Evolutionary conservation across 2,329 filamentous ascomycete genomes (phyloP).

Genomic region (Phyllosticta citribraziliensis): DNA sequence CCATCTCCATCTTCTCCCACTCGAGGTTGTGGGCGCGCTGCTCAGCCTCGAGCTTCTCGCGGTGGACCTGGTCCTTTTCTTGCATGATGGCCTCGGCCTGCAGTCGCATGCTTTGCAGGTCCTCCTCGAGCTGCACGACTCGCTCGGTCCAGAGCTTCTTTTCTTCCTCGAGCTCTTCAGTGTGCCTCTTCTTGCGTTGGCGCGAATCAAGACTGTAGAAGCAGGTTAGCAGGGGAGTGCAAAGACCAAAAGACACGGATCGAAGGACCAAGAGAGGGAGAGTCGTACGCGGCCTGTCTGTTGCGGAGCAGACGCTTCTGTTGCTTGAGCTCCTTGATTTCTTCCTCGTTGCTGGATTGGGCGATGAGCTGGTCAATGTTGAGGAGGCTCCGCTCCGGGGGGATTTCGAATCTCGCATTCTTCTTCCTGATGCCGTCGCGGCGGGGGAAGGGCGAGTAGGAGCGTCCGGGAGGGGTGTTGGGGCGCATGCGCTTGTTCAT

Average conservation of each 20-base stretch:
- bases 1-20: slow-evolving; percentile 85
- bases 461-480: slow-evolving; percentile 55
- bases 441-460: slow-evolving; percentile 63
- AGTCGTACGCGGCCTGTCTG: slow-evolving; percentile 80
- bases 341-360: slow-evolving; percentile 77
- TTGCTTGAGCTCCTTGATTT: slow-evolving; percentile 97
- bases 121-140: slow-evolving; percentile 70
- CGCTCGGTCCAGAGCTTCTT: slow-evolving; percentile 81
- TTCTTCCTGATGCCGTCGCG: slow-evolving; percentile 95
- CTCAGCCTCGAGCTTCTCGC: slow-evolving; percentile 64
- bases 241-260: slow-evolving; percentile 21
- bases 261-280: slow-evolving; percentile 33
- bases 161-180: slow-evolving; percentile 90
- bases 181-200: slow-evolving; percentile 97
- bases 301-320: slow-evolving; percentile 93
- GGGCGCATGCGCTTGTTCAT: slow-evolving; percentile 50
- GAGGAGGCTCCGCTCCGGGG: slow-evolving; percentile 79
- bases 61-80: slow-evolving; percentile 56
- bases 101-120: slow-evolving; percentile 57
- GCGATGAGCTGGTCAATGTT: slow-evolving; percentile 93
- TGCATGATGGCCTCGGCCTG: slow-evolving; percentile 43
- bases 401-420: slow-evolving; percentile 96
- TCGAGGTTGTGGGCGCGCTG: slow-evolving; percentile 67
- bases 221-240: slow-evolving; percentile 26
- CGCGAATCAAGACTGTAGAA: slow-evolving; percentile 73